These are phyloP conservation scores for Globisporangium perplexum DNA, from an alignment of 352 stramenopile genomes.

Conservation along the genomic window DNA sequence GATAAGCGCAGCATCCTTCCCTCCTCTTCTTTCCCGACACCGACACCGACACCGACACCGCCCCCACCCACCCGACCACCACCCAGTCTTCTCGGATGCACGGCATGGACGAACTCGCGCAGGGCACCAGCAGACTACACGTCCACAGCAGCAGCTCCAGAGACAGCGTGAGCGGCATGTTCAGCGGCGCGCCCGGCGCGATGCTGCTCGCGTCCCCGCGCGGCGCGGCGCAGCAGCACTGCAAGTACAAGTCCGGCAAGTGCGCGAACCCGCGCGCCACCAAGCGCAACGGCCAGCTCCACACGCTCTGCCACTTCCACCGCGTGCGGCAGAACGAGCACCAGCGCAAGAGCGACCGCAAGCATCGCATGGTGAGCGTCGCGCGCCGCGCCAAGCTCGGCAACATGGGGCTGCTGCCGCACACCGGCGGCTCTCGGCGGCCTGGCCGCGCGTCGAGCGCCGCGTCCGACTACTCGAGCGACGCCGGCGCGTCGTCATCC, in stretches of 20 bases:
- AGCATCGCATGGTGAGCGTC: slow-evolving; percentile 80
- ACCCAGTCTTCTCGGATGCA: no score
- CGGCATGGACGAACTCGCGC: not conserved
- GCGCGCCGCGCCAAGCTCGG: slow-evolving; percentile 64
- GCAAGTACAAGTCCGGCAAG: slow-evolving; percentile 87
- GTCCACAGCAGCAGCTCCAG: not conserved
- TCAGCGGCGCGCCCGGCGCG: not conserved
- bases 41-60: no score
- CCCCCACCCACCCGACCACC: no score
- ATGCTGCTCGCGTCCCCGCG: slow-evolving; percentile 26
- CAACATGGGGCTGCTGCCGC: slow-evolving; percentile 41
- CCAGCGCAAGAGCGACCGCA: slow-evolving; percentile 85
- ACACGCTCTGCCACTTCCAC: slow-evolving; percentile 85
- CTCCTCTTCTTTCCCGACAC: not conserved
- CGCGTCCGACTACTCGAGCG: slow-evolving; percentile 26
- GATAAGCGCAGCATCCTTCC: not conserved
- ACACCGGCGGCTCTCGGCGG: not conserved
- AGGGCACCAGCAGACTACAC: slow-evolving; percentile 3
- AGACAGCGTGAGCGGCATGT: slow-evolving; percentile 1
- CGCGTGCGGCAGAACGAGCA: slow-evolving; percentile 80
- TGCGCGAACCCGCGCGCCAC: slow-evolving; percentile 75
- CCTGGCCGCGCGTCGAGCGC: not conserved
- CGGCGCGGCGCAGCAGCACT: slow-evolving; percentile 49
- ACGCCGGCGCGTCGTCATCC: slow-evolving; percentile 13
- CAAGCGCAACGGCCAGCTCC: slow-evolving; percentile 81